Conservation (phyloP, 2,329 filamentous ascomycete genomes). For the Curvularia verruculosa region DNA sequence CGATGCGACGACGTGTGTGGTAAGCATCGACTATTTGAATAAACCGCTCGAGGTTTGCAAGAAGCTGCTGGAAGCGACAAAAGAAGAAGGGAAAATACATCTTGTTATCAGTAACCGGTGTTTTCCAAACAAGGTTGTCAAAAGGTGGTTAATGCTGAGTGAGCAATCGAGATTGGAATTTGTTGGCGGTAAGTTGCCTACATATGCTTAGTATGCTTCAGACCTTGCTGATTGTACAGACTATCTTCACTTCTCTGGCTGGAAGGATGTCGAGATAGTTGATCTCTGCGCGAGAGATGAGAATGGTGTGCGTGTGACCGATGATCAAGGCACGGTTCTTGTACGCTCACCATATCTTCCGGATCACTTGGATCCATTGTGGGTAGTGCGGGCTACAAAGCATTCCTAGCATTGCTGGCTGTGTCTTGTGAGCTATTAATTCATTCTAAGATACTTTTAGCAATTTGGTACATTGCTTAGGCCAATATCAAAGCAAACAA, state of each 20-base stretch:
- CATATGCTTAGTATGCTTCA: neutral
- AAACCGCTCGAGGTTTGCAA: conserved; percentile 54
- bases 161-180: conserved; percentile 56
- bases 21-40: conserved; percentile 60
- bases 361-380: conserved; percentile 35
- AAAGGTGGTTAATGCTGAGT: conserved; percentile 54
- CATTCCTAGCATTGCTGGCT: neutral
- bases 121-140: conserved; percentile 61
- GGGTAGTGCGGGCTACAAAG: conserved; percentile 36
- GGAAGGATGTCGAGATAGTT: conserved; percentile 61
- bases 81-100: conserved; percentile 55
- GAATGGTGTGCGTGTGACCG: conserved; percentile 25
- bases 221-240: conserved; percentile 29
- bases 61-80: conserved; percentile 51
- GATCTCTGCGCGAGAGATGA: conserved; percentile 54
- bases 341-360: conserved; percentile 18
- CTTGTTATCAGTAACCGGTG: conserved; percentile 59
- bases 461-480: neutral
- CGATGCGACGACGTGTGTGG: conserved; percentile 58
- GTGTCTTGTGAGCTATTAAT: neutral
- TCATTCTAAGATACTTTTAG: neutral
- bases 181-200: conserved; percentile 50
- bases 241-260: conserved; percentile 59
- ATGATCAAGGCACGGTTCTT: conserved; percentile 29
- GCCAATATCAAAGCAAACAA: neutral